Evolutionary conservation across 768 basidiomycete species (phyloP).

Genomic region (Mycena filopes): DNA sequence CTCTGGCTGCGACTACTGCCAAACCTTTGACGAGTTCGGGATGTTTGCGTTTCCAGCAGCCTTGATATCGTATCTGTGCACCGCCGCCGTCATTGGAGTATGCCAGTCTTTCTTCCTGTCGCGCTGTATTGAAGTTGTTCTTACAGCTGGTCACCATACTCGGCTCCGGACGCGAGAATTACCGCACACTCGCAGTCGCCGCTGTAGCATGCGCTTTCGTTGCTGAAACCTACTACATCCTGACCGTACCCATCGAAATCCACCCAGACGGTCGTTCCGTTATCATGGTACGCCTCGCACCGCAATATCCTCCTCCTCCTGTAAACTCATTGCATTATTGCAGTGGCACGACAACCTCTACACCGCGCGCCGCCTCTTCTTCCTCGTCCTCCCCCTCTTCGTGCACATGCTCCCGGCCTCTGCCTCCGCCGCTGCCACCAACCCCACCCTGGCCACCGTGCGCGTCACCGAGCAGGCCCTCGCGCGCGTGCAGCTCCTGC

Average conservation of each 20-base stretch:
- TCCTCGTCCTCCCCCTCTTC: slow-evolving; percentile 66
- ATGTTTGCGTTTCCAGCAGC: slow-evolving; percentile 66
- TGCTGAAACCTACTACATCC: slow-evolving; percentile 63
- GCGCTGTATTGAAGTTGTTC: not conserved
- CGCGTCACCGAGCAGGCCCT: slow-evolving; percentile 43
- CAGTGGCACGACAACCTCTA: slow-evolving; percentile 77
- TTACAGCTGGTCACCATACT: slow-evolving; percentile 51
- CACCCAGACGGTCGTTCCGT: slow-evolving; percentile 49
- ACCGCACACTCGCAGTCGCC: slow-evolving; percentile 59
- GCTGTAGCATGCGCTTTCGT: slow-evolving; percentile 46
- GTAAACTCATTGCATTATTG: not conserved
- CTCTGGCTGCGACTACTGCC: slow-evolving; percentile 73
- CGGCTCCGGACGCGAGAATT: slow-evolving; percentile 52
- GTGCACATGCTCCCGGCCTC: slow-evolving; percentile 55
- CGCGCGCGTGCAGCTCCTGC: slow-evolving; percentile 62
- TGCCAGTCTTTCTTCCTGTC: slow-evolving; percentile 13
- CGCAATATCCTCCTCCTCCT: not conserved
- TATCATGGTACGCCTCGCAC: slow-evolving; percentile 48
- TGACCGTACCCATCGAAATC: slow-evolving; percentile 59
- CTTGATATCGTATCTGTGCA: slow-evolving; percentile 68
- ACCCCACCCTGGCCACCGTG: slow-evolving; percentile 42
- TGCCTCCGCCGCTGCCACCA: slow-evolving; percentile 44
- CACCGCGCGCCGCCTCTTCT: slow-evolving; percentile 63
- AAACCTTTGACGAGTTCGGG: slow-evolving; percentile 67
- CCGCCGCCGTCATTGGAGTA: slow-evolving; percentile 64